A percentile compares a stretch with the other conserved stretches of the same genome.
phyloP scores from a whole-genome alignment of 83 land plant genomes.

The Picea abies region DNA sequence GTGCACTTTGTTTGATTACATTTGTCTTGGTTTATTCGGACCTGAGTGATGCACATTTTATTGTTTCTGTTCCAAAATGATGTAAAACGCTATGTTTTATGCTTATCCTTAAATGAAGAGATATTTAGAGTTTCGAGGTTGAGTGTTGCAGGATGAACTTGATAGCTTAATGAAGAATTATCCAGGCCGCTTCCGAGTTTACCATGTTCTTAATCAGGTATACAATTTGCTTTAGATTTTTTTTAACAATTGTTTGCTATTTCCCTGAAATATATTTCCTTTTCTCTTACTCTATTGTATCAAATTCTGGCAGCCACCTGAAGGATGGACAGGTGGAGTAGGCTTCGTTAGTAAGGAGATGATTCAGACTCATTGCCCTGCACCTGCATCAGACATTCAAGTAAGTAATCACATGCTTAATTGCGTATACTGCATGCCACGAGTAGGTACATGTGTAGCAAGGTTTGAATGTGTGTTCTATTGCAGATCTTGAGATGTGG shows the following conservation, averaged over 20 bases:
- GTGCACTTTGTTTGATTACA: slow-evolving; percentile 9
- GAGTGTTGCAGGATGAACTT: slow-evolving; percentile 75
- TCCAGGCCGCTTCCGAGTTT: slow-evolving; percentile 73
- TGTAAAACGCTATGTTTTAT: background rate
- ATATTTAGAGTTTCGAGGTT: slow-evolving; percentile 10
- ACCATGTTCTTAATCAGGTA: slow-evolving; percentile 90
- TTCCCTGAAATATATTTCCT: background rate
- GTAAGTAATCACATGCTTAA: slow-evolving; percentile 47
- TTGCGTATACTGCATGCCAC: background rate
- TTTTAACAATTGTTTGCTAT: background rate
- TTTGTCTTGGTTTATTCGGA: background rate
- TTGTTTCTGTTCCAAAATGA: background rate
- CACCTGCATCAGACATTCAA: slow-evolving; percentile 89
- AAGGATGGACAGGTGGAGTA: slow-evolving; percentile 89
- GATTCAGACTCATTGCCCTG: slow-evolving; percentile 81
- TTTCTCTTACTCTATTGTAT: background rate
- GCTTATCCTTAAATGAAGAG: background rate
- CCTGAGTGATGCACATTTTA: background rate
- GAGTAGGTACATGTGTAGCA: background rate
- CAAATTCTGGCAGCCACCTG: slow-evolving; percentile 76
- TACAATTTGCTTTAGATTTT: background rate
- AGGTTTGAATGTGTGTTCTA: background rate
- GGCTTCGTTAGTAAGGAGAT: slow-evolving; percentile 89
- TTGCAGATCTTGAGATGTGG: slow-evolving; percentile 90
- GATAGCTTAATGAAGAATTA: slow-evolving; percentile 57